Evolutionary conservation across 1,284 basidiomycete genomes (phyloP), one percentile per base, ranked within the genome.

Genomic region (Irpex rosettiformis): DNA sequence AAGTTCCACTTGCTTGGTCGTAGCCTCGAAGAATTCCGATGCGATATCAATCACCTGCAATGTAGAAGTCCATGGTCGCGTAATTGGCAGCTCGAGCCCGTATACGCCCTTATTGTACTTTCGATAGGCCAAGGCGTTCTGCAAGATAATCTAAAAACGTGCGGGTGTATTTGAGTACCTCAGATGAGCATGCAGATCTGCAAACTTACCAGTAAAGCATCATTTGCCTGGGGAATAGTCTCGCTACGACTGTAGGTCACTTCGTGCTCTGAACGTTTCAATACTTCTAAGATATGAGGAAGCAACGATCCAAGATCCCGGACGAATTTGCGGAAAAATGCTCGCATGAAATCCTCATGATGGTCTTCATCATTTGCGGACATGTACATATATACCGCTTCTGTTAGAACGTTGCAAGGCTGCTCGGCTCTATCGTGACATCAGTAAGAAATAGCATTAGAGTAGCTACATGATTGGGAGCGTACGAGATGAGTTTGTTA

Each of bases 31-130:
- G 21, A 96, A 79, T 49, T 81, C 80, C 47, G 90, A 79, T 2
- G 93, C 74, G 24, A 87, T 79, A 52, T 92, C 86, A 57, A 97
- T 83, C 49, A 92, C 73, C 0, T 75, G 72, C 5, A 82, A 77
- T 64, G 79, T 79, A 69, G 86, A 93, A 2, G 94, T 93, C 96
- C 96, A 99, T 1, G 93, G 85, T 64, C 89, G 84, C 58, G 83
- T 79, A 76, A 88, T 84, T 0, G 87, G 87, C 30, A 81, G 75
- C 11, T 84, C 79, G 54, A 98, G 78, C 25, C 91, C 91, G 70
- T 98, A 99, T 4, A 89, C 79, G 3, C 79, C 79, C 3, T 81
- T 69, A 63, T 91, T 88, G 62, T 88, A 84, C 52, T 84, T 80
- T 30, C 94, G 84, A 68, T 90, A 93, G 43, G 85, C 80, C 53